Conservation (phyloP, 768 basidiomycete genomes). For the Neoboletus magnificus region DNA sequence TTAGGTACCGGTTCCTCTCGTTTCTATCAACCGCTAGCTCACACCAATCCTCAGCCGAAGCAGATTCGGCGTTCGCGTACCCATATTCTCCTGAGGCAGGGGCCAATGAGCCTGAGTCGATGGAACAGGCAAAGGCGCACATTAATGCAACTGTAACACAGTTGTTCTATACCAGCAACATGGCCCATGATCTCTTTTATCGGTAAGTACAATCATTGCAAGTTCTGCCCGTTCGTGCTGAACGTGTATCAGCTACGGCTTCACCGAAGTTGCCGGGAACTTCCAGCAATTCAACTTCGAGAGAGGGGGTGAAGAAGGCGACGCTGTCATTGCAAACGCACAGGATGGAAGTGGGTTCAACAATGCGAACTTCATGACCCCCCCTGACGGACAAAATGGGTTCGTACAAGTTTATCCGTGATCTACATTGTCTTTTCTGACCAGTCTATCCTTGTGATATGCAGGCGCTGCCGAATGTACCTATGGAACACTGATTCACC, state of each 20-base stretch:
- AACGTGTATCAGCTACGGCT: conserved; percentile 64
- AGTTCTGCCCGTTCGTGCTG: not conserved
- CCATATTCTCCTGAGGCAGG: conserved; percentile 67
- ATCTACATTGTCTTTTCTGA: not conserved
- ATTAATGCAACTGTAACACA: conserved; percentile 86
- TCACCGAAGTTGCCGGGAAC: conserved; percentile 88
- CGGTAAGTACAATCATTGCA: conserved; percentile 35
- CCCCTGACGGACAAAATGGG: conserved; percentile 81
- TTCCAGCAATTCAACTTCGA: conserved; percentile 99
- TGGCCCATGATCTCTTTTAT: conserved; percentile 82
- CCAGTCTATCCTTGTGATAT: not conserved
- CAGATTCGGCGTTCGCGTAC: conserved; percentile 55
- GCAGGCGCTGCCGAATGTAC: conserved; percentile 86
- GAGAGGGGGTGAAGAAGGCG: conserved; percentile 79
- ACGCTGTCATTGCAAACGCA: conserved; percentile 92
- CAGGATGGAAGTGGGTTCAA: conserved; percentile 94
- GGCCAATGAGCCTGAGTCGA: conserved; percentile 47
- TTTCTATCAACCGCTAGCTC: not conserved
- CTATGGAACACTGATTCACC: conserved; percentile 90
- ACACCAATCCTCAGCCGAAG: not conserved
- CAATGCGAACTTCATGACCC: conserved; percentile 90
- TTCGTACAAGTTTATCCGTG: conserved; percentile 10
- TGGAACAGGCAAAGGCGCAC: conserved; percentile 72
- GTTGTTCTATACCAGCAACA: conserved; percentile 83
- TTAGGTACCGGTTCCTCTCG: conserved; percentile 33